These are phyloP conservation scores for Takashimella tepidaria DNA, from an alignment of 1,284 basidiomycete species.

Conservation along the genomic window DNA sequence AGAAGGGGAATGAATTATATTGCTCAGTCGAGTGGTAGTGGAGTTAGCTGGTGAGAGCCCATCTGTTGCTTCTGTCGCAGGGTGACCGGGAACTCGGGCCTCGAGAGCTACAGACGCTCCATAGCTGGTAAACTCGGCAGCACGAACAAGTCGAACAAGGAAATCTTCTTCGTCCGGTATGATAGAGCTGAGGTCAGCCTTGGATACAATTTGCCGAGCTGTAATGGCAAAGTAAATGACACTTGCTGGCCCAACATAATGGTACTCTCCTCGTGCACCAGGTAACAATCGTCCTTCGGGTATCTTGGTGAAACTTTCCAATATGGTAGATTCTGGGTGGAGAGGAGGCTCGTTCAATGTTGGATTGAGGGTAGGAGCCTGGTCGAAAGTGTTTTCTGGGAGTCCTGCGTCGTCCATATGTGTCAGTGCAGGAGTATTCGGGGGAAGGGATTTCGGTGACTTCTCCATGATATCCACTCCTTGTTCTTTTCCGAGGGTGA, in stretches of 20 bases:
- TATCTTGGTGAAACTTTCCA: too few species aligned
- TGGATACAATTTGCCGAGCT: conserved; percentile 11
- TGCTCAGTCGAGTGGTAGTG: not conserved
- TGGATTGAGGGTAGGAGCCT: too few species aligned
- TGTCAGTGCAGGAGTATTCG: not conserved
- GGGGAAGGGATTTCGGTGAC: not conserved
- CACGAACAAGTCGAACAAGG: conserved; percentile 11
- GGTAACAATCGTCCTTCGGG: conserved; percentile 22
- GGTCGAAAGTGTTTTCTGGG: too few species aligned
- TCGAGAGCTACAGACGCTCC: conserved; percentile 14
- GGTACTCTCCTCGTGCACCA: conserved; percentile 15
- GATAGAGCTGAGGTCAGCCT: conserved; percentile 9
- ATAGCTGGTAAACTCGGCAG: conserved; percentile 19
- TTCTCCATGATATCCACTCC: not conserved
- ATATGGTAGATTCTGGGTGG: too few species aligned
- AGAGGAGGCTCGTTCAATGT: too few species aligned
- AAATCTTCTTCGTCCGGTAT: conserved; percentile 13
- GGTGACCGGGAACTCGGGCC: conserved; percentile 14
- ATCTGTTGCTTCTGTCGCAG: conserved; percentile 10
- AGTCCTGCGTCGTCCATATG: too few species aligned
- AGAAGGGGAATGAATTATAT: not conserved
- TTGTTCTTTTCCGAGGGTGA: not conserved
- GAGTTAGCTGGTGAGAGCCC: not conserved
- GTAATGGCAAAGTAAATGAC: conserved; percentile 13
- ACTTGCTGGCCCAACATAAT: conserved; percentile 19